Percentiles rank a stretch among this genome's conserved stretches.
Evolutionary conservation across 2,329 filamentous ascomycete species (phyloP).

Genomic region (Talaromyces sp.): DNA sequence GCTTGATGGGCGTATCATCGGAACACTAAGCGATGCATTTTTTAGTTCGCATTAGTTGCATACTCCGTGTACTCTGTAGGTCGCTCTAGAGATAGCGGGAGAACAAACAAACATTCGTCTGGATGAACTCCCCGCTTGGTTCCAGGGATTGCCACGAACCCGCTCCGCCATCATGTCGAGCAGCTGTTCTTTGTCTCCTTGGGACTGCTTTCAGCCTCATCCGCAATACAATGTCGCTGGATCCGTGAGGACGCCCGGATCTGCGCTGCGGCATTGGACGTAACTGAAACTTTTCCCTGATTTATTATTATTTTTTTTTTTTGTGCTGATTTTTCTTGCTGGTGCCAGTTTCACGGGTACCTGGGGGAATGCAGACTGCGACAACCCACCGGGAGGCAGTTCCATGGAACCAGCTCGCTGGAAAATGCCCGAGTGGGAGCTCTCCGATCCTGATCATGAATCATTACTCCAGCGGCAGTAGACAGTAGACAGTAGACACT

Average conservation of each 20-base stretch:
- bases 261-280: background rate
- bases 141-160: conserved; percentile 9
- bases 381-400: background rate
- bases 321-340: background rate
- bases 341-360: background rate
- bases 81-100: too few species aligned
- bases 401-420: conserved; percentile 13
- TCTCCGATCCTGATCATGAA: background rate
- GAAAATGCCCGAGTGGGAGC: conserved; percentile 2
- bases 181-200: too few species aligned
- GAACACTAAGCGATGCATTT: too few species aligned
- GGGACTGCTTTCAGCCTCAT: conserved; percentile 13
- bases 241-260: background rate
- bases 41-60: too few species aligned
- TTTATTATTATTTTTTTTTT: too few species aligned
- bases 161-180: too few species aligned
- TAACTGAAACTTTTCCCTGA: background rate
- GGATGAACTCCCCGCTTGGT: background rate
- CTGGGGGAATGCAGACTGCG: conserved; percentile 6
- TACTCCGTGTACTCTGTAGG: too few species aligned
- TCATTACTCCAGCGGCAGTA: too few species aligned
- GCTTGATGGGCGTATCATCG: background rate
- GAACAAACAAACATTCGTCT: too few species aligned
- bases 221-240: conserved; percentile 1
- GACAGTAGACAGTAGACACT: too few species aligned